Base-by-base conservation (phyloP, 495 filamentous ascomycete species). In the Clohesyomyces aquaticus region DNA sequence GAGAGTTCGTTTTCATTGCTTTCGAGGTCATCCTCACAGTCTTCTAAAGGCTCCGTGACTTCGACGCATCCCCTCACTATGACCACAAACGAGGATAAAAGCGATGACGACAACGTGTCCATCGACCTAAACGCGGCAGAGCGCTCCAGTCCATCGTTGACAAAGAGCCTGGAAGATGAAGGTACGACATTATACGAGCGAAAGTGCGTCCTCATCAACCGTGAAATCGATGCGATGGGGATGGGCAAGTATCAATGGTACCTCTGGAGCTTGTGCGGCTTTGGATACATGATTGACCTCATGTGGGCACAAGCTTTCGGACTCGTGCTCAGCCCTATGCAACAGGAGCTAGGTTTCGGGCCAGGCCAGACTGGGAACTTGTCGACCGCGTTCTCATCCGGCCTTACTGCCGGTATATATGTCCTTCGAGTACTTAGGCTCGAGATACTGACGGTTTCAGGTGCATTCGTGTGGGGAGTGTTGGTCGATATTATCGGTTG, bases 271-370 rank as follows among this genome's bases (percentile, higher is more conserved):
- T 70, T 82, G 6, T 81, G 79, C 55, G 80, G 80, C 12, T 76
- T 83, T 53, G 80, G 80, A 14, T 83, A 81, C 65, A 67, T 83
- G 35, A 68, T 82, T 12, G 80, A 83, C 56, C 66, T 82, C 46
- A 71, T 80, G 3, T 83, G 78, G 78, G 59, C 59, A 4, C 59
- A 61, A 35, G 59, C 76, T 18, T 80, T 82, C 70, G 80, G 78
- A 4, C 65, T 82, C 14, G 77, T 79, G 9, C 68, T 77, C 50
- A 76, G 72, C 61, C 76, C 78, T 14, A 58, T 80, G 64, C 61
- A 78, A 61, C 77, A 79, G 61, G 77, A 80, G 57, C 65, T 80
- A 26, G 78, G 78, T 19, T 79, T 80, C 61, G 61, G 63, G 16
- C 27, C 16, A 19, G 64, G 61, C 48, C 11, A 66, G 35, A 59